Base-by-base conservation (phyloP, 2,329 filamentous ascomycete genomes). In the Didymella keratinophila region DNA sequence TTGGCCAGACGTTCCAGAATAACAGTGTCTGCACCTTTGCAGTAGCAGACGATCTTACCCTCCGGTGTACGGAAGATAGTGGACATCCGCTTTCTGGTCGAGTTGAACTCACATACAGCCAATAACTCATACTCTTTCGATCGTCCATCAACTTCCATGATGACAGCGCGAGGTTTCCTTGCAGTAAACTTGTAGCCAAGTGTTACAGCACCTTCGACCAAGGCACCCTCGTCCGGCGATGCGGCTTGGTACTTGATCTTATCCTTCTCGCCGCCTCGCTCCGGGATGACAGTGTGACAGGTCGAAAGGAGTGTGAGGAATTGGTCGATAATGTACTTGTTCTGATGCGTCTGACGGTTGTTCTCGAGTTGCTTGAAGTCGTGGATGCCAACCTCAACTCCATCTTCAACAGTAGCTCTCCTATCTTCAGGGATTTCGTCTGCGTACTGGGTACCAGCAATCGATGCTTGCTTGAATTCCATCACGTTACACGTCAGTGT, bases 71-170 rank as follows among this genome's bases (percentile, higher is more conserved):
- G 88, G 81, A 96, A 97, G 66, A 99, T 96, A 21, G 94, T 91
- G 8, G 95, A 98, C 95, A 99, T 99, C 66, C 95, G 86, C 81
- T 99, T 99, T 70, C 95, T 86, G 9, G 93, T 95, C 1, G 95
- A 98, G 79, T 99, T 99, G 83, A 99, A 99, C 77, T 99, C 95
- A 76, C 94, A 97, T n/a, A 99, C 93, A 2, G 94, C 94, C 58
- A 99, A 81, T 37, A 99, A 83, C 75, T 97, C 92, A 74, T 95
- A 99, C 75, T 97, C 90, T 42, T 86, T 83, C 65, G 92, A 85
- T 67, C 62, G 64, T 1, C 90, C 93, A 37, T 86, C 85, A 1
- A 90, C 89, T 55, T 90, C 85, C 67, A 98, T 93, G 39, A 93
- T 90, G 28, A 99, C 95, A 5, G 92, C 87, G 58, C 88, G 87